phyloP scores from a whole-genome alignment of 1,284 basidiomycete genomes.

The Heterobasidion irregulare region DNA sequence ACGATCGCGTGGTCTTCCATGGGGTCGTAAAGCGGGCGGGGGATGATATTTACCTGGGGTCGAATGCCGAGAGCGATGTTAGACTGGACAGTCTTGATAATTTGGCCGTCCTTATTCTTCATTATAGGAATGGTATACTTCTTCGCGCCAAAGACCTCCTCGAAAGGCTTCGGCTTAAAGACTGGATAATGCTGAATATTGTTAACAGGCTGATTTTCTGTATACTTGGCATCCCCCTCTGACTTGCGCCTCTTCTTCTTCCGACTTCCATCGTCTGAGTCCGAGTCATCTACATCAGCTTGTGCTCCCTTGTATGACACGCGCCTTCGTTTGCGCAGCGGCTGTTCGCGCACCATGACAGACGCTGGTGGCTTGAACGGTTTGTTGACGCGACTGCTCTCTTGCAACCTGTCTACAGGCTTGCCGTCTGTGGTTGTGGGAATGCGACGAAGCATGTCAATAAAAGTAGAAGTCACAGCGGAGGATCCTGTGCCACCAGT shows the following conservation, averaged over 20 bases:
- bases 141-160: conserved; percentile 37
- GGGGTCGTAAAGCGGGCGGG: conserved; percentile 90
- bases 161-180: conserved; percentile 78
- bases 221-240: conserved; percentile 42
- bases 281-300: conserved; percentile 38
- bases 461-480: no score
- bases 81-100: conserved; percentile 57
- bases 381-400: conserved; percentile 63
- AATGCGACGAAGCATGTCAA: conserved; percentile 54
- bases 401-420: conserved; percentile 54
- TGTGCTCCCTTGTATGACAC: conserved; percentile 74
- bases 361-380: conserved; percentile 74
- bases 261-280: conserved; percentile 20
- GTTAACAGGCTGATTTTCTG: conserved; percentile 22
- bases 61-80: conserved; percentile 83
- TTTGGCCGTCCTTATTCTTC: conserved; percentile 69
- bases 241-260: conserved; percentile 53
- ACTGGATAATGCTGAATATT: conserved; percentile 74
- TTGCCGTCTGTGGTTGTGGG: conserved; percentile 66
- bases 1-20: conserved; percentile 99
- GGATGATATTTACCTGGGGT: conserved; percentile 76
- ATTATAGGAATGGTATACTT: conserved; percentile 88
- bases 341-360: conserved; percentile 47
- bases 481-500: no score
- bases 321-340: conserved; percentile 73